phyloP scores from a whole-genome alignment of 2,329 filamentous ascomycete species.

The Neofusicoccum ribis region DNA sequence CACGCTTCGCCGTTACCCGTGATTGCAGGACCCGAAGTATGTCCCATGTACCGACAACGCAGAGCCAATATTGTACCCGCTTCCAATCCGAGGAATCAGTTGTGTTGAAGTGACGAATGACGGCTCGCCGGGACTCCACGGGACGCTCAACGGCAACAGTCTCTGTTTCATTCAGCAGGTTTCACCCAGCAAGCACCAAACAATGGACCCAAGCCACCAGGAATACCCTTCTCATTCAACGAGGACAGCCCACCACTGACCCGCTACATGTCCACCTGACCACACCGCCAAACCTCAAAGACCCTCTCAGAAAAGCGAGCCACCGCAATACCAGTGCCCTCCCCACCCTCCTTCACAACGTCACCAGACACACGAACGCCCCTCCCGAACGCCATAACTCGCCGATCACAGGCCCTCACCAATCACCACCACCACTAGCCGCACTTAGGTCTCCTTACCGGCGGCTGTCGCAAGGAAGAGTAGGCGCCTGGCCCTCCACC shows the following conservation, averaged over 20 bases:
- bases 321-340: neutral
- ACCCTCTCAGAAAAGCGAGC: neutral
- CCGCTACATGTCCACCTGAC: slow-evolving; percentile 2
- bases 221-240: neutral
- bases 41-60: neutral
- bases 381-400: neutral
- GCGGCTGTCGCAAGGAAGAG: neutral
- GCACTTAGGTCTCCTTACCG: neutral
- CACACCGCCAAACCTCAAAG: neutral
- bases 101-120: neutral
- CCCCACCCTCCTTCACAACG: neutral
- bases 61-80: neutral
- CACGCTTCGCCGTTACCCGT: neutral
- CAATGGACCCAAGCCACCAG: neutral
- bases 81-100: neutral
- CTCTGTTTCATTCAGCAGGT: neutral
- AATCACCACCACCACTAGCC: neutral
- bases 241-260: neutral
- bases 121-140: neutral
- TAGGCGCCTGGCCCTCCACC: neutral
- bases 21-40: neutral
- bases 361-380: neutral
- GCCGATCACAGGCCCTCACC: neutral
- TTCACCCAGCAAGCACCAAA: neutral
- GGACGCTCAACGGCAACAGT: neutral